A percentile compares a stretch with the other conserved stretches of the same genome.
phyloP scores from a whole-genome alignment of 495 filamentous ascomycete species.

The Penicillium ucsense region DNA sequence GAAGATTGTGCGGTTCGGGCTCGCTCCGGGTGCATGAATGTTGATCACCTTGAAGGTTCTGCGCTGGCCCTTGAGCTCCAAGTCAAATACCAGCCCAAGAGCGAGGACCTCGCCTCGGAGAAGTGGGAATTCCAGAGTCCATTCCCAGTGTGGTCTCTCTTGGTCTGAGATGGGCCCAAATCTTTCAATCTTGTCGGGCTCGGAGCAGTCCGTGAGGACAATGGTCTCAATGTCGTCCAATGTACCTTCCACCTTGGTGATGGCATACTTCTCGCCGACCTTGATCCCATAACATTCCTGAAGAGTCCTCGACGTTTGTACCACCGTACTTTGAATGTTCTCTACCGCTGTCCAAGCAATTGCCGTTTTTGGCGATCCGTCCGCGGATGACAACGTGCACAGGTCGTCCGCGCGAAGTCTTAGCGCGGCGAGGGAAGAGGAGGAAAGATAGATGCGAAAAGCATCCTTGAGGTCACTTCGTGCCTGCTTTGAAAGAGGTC shows the following conservation, averaged over 20 bases:
- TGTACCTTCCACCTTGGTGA: slow-evolving; percentile 34
- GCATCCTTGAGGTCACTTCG: slow-evolving; percentile 46
- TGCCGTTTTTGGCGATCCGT: slow-evolving; percentile 40
- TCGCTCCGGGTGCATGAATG: slow-evolving; percentile 20
- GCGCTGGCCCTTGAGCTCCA: slow-evolving; percentile 38
- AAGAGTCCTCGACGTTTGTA: slow-evolving; percentile 57
- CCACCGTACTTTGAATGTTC: slow-evolving; percentile 51
- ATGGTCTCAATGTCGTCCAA: slow-evolving; percentile 36
- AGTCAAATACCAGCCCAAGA: slow-evolving; percentile 35
- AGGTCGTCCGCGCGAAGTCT: slow-evolving; percentile 51
- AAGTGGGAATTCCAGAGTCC: slow-evolving; percentile 49
- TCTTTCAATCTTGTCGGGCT: slow-evolving; percentile 23
- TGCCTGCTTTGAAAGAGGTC: slow-evolving; percentile 43
- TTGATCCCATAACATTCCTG: slow-evolving; percentile 56
- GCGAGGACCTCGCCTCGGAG: slow-evolving; percentile 35
- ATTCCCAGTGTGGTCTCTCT: slow-evolving; percentile 53
- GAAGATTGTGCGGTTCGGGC: slow-evolving; percentile 24
- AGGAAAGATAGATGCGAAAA: slow-evolving; percentile 59
- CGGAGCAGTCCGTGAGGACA: slow-evolving; percentile 40
- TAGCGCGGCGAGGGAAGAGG: slow-evolving; percentile 49
- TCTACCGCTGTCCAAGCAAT: slow-evolving; percentile 57
- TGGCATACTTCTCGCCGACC: slow-evolving; percentile 48
- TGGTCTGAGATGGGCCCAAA: slow-evolving; percentile 25
- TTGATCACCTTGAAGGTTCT: slow-evolving; percentile 33
- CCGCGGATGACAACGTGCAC: slow-evolving; percentile 41